These are phyloP conservation scores for Collybia sp. DNA, from an alignment of 768 basidiomycete genomes.

Conservation along the genomic window DNA sequence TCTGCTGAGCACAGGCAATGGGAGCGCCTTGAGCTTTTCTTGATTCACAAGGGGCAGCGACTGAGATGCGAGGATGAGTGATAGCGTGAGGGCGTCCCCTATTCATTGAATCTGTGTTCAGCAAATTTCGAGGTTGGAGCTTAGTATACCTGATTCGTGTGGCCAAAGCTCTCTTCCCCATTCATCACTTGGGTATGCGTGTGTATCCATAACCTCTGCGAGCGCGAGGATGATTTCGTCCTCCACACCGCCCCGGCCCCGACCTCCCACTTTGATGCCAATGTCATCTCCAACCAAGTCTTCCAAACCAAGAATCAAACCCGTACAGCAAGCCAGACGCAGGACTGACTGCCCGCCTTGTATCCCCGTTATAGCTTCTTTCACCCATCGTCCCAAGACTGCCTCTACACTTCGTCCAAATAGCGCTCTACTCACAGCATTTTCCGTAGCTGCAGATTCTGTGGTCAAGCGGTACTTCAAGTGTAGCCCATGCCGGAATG, in stretches of 20 bases:
- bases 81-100: constrained; percentile 43
- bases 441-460: constrained; percentile 17
- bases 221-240: constrained; percentile 65
- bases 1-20: constrained; percentile 38
- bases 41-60: constrained; percentile 51
- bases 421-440: constrained; percentile 23
- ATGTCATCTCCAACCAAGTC: constrained; percentile 35
- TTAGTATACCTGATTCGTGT: constrained; percentile 36
- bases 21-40: constrained; percentile 54
- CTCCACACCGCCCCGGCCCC: constrained; percentile 40
- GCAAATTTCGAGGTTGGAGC: constrained; percentile 2
- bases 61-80: constrained; percentile 57
- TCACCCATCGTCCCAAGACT: constrained; percentile 45
- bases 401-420: constrained; percentile 34
- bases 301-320: constrained; percentile 59
- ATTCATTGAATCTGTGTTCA: constrained; percentile 1
- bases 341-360: constrained; percentile 64
- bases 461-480: constrained; percentile 41
- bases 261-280: too few relatives aligned
- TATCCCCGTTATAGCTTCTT: constrained; percentile 48
- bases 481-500: constrained; percentile 59
- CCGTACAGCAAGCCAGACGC: constrained; percentile 57
- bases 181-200: constrained; percentile 29
- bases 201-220: constrained; percentile 70
- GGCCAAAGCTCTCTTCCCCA: constrained; percentile 73